Evolutionary conservation across 371 early-diverging fungal genomes (phyloP).

Genomic region (Apophysomyces trapeziformis): DNA sequence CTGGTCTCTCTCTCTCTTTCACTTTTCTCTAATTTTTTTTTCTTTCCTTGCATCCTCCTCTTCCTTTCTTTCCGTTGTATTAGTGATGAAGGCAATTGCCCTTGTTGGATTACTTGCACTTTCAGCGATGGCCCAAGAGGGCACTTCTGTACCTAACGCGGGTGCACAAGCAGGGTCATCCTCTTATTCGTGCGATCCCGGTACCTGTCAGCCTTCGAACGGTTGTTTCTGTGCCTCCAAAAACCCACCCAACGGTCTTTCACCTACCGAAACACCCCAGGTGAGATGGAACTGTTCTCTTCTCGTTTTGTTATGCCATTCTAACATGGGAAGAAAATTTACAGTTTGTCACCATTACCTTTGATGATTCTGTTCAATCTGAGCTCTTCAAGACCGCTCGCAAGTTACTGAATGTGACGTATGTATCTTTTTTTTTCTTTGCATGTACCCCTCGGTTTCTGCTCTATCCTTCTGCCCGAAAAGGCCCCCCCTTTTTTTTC

Average conservation of each 20-base stretch:
- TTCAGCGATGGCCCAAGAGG: constrained; percentile 43
- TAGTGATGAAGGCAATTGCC: constrained; percentile 1
- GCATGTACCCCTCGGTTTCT: neutral
- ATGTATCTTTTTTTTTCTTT: constrained; percentile 27
- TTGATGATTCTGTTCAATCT: constrained; percentile 72
- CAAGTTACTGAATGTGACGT: constrained; percentile 48
- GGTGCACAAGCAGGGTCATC: constrained; percentile 12
- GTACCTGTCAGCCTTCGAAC: constrained; percentile 58
- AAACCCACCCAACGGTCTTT: constrained; percentile 59
- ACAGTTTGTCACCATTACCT: constrained; percentile 70
- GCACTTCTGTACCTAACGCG: constrained; percentile 28
- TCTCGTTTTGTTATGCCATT: no score
- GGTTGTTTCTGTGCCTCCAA: constrained; percentile 69
- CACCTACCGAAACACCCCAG: constrained; percentile 64
- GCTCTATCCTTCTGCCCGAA: no score
- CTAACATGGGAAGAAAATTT: neutral
- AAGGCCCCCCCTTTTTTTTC: no score
- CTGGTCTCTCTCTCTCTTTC: constrained; percentile 7
- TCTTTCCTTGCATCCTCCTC: neutral
- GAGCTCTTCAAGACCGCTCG: constrained; percentile 42
- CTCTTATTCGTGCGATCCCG: constrained; percentile 61
- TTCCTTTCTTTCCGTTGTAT: constrained; percentile 17
- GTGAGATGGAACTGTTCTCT: constrained; percentile 13
- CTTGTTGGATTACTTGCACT: constrained; percentile 8
- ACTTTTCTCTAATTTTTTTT: constrained; percentile 5